Evolutionary conservation across 768 basidiomycete genomes (phyloP).

Genomic region (Leucocoprinus birnbaumii): DNA sequence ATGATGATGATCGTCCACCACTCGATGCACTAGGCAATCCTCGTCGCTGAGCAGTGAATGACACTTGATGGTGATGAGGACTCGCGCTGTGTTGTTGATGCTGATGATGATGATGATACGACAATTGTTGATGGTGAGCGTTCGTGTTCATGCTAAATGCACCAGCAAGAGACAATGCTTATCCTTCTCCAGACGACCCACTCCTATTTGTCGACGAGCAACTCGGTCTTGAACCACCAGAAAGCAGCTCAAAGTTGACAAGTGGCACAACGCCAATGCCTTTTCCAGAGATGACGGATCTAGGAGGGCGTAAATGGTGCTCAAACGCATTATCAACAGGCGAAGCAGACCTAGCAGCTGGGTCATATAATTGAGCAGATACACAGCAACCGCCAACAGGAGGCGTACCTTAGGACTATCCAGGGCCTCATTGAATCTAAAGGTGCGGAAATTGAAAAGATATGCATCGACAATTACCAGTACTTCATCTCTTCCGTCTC

Average conservation of each 20-base stretch:
- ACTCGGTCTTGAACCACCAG: conserved; percentile 18
- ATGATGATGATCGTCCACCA: conserved; percentile 17
- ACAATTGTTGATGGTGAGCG: neutral
- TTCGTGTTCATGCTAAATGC: conserved; percentile 34
- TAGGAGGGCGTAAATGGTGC: too few species aligned
- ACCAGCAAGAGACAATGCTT: conserved; percentile 37
- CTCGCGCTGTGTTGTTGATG: too few species aligned
- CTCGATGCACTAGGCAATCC: conserved; percentile 19
- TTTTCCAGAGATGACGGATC: neutral
- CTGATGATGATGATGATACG: neutral
- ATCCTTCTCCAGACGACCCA: conserved; percentile 23
- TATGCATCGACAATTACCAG: conserved; percentile 95
- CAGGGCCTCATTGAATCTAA: conserved; percentile 90
- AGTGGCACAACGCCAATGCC: neutral
- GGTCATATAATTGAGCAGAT: conserved; percentile 95
- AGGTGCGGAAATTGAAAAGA: conserved; percentile 93
- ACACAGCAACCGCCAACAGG: conserved; percentile 83
- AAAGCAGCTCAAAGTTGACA: conserved; percentile 2
- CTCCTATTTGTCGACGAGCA: conserved; percentile 26
- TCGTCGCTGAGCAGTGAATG: conserved; percentile 21
- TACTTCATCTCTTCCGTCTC: conserved; percentile 97
- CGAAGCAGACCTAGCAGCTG: too few species aligned
- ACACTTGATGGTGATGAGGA: neutral
- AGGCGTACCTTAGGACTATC: conserved; percentile 82
- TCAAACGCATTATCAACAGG: too few species aligned